Conservation (phyloP, 441 rosid genomes). For the Arabidopsis hybrid region DNA sequence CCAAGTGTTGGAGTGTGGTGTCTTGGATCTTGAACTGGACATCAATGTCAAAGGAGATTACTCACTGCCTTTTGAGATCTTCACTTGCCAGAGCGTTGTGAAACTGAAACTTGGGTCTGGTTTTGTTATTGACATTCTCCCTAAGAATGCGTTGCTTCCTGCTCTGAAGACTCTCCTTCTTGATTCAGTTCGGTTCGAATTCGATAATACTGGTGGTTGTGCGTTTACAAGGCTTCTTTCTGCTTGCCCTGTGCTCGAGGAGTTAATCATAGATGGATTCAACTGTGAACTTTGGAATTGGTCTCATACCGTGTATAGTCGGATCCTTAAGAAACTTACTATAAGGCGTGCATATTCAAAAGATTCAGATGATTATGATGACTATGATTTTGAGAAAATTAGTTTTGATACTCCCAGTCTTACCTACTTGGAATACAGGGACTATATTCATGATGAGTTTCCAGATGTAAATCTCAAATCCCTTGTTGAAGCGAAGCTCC, state of each 20-base stretch:
- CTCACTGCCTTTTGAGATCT: background rate
- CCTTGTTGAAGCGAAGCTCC: slow-evolving; percentile 5
- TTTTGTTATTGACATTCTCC: background rate
- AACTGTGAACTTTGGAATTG: background rate
- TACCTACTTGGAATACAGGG: background rate
- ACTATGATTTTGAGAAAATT: background rate
- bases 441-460: background rate
- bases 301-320: background rate
- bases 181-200: background rate
- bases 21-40: background rate
- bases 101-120: slow-evolving; percentile 8
- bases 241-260: background rate
- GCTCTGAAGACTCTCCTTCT: background rate
- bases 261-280: background rate
- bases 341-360: background rate
- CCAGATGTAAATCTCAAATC: background rate
- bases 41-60: too few relatives aligned
- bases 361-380: background rate
- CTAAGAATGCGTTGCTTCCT: background rate
- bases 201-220: background rate
- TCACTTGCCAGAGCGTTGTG: slow-evolving; percentile 8
- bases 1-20: slow-evolving; percentile 1
- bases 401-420: slow-evolving; percentile 3
- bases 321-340: background rate
- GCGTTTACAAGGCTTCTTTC: background rate